phyloP scores from a whole-genome alignment of 129 eudicot genomes.

The Smallanthus sonchifolius region DNA sequence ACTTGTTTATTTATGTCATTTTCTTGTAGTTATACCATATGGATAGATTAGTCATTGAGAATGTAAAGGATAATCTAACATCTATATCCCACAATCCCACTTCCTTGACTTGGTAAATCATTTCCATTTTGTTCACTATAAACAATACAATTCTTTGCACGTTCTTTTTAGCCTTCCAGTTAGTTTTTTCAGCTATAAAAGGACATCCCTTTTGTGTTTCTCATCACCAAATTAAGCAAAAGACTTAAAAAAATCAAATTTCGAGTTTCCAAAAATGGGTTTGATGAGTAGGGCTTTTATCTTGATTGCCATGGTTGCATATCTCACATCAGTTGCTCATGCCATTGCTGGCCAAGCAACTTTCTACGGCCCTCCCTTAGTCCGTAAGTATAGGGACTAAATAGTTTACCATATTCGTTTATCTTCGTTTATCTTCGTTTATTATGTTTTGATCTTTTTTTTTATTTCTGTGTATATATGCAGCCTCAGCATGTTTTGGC shows the following conservation, averaged over 20 bases:
- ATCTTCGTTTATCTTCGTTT: too few relatives aligned
- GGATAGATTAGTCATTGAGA: too few relatives aligned
- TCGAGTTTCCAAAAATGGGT: constrained; percentile 9
- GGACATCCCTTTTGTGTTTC: neutral
- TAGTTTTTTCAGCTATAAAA: constrained; percentile 1
- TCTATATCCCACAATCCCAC: neutral
- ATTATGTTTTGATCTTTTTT: neutral
- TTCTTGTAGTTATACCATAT: too few relatives aligned
- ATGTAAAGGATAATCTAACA: too few relatives aligned
- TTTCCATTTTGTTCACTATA: neutral
- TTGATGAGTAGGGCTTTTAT: constrained; percentile 7
- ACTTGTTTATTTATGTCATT: too few relatives aligned
- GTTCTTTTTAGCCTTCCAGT: too few relatives aligned
- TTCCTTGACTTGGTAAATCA: neutral
- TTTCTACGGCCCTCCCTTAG: constrained; percentile 31
- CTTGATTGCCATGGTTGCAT: constrained; percentile 1
- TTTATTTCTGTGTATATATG: neutral
- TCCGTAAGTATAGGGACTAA: too few relatives aligned
- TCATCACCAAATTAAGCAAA: neutral
- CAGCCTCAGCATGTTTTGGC: constrained; percentile 20
- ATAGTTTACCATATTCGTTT: too few relatives aligned
- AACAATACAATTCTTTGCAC: neutral
- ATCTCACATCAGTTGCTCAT: constrained; percentile 15
- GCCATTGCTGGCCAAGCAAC: constrained; percentile 44
- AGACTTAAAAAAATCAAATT: neutral